Evolutionary conservation across 1,284 basidiomycete genomes (phyloP).

Genomic region (Ceratobasidium sp.): DNA sequence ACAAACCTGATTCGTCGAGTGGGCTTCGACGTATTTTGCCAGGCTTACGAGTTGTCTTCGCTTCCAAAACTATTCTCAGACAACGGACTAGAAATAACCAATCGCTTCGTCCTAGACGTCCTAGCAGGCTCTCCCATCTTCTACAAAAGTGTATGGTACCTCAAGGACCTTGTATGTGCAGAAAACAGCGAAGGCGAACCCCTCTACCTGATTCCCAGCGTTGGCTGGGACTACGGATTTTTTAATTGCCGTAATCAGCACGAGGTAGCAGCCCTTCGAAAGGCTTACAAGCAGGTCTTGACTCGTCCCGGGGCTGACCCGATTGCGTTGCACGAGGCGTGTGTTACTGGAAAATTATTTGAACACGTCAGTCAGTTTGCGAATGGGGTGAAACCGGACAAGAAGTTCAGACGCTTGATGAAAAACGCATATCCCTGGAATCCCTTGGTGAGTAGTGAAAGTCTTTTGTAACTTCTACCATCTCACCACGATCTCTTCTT

Average conservation of each 20-base stretch:
- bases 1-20: neutral
- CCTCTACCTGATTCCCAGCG: conserved; percentile 38
- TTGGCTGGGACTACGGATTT: conserved; percentile 57
- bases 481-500: too few relatives aligned
- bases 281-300: conserved; percentile 54
- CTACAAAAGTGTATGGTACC: conserved; percentile 56
- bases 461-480: too few relatives aligned
- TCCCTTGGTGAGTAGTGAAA: too few relatives aligned
- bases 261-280: conserved; percentile 51
- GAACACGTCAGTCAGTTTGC: conserved; percentile 46
- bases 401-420: conserved; percentile 23
- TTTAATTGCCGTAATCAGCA: conserved; percentile 51
- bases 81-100: conserved; percentile 44
- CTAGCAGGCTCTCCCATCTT: conserved; percentile 46
- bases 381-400: neutral
- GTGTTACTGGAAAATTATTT: conserved; percentile 53
- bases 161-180: conserved; percentile 54
- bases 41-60: conserved; percentile 49
- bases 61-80: conserved; percentile 51
- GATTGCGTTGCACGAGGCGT: conserved; percentile 55
- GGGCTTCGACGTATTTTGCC: conserved; percentile 51
- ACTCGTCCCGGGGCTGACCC: conserved; percentile 48
- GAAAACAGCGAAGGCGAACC: conserved; percentile 33
- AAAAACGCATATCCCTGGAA: too few relatives aligned
- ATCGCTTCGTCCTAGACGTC: conserved; percentile 50